Evolutionary conservation across 148 eudicot species (phyloP).

Genomic region (Rhododendron simsii): DNA sequence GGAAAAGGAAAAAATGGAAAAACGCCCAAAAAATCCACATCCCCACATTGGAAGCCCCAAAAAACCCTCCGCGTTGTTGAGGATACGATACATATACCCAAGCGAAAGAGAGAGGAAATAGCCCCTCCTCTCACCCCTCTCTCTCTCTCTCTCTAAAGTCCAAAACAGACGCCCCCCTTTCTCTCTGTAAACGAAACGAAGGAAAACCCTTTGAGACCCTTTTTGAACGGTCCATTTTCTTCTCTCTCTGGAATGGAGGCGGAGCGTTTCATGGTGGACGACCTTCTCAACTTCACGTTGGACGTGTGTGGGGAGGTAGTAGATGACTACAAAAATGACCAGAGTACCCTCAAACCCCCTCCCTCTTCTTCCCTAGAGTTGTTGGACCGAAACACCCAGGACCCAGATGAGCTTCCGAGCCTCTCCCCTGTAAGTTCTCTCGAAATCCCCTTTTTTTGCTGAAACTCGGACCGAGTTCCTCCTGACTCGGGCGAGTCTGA

Average conservation of each 20-base stretch:
- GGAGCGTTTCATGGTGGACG: conserved; percentile 29
- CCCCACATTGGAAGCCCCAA: conserved; percentile 13
- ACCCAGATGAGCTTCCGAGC: conserved; percentile 11
- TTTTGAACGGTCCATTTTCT: neutral
- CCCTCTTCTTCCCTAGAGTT: conserved; percentile 10
- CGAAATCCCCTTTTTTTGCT: neutral
- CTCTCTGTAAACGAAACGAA: neutral
- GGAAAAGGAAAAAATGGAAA: neutral
- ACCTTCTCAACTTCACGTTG: conserved; percentile 48
- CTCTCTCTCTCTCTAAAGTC: conserved; percentile 7
- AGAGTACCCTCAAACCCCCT: conserved; percentile 16
- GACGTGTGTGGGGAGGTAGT: conserved; percentile 34
- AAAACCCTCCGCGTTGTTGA: conserved; percentile 9
- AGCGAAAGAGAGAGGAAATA: neutral
- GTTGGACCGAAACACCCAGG: neutral
- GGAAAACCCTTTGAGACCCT: neutral
- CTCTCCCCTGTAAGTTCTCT: conserved; percentile 37
- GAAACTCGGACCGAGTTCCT: neutral
- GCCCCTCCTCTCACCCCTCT: conserved; percentile 9
- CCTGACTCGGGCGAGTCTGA: neutral
- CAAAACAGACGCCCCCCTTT: neutral
- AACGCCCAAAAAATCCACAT: neutral
- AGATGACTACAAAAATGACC: conserved; percentile 24
- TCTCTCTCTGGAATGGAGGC: conserved; percentile 26
- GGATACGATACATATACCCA: conserved; percentile 4